phyloP scores from a whole-genome alignment of 1,139 yeast genomes.

The Candida sp. region DNA sequence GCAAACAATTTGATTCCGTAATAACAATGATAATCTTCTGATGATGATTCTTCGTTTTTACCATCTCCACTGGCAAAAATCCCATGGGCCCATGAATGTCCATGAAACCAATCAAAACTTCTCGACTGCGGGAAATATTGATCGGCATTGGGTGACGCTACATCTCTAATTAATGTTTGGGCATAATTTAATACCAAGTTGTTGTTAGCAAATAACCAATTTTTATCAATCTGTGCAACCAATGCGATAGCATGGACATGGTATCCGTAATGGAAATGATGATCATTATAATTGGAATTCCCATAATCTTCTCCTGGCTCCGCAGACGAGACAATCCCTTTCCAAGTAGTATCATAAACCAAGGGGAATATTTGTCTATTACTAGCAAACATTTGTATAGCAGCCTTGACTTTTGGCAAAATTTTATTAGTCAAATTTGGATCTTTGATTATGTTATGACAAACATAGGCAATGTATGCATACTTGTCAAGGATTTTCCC shows the following conservation, averaged over 20 bases:
- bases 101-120: conserved; percentile 45
- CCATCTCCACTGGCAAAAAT: conserved; percentile 45
- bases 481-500: conserved; percentile 75
- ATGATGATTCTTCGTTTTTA: conserved; percentile 44
- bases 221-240: conserved; percentile 51
- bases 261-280: conserved; percentile 80
- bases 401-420: conserved; percentile 51
- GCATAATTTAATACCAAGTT: conserved; percentile 27
- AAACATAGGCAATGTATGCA: conserved; percentile 66
- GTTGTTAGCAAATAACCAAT: conserved; percentile 23
- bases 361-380: conserved; percentile 63
- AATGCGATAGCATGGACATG: conserved; percentile 74
- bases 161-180: conserved; percentile 35
- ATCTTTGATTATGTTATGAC: conserved; percentile 55
- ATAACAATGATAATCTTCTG: conserved; percentile 45
- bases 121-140: conserved; percentile 37
- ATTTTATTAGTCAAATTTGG: conserved; percentile 36
- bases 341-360: conserved; percentile 66
- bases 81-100: conserved; percentile 48
- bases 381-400: conserved; percentile 55
- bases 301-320: conserved; percentile 71
- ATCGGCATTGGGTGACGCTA: conserved; percentile 38
- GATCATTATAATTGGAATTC: conserved; percentile 75
- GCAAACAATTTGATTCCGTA: conserved; percentile 43
- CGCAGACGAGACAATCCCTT: conserved; percentile 71